A percentile compares a stretch with the other conserved stretches of the same genome.
phyloP scores from a whole-genome alignment of 2,329 filamentous ascomycete genomes.

The Alternaria alternata region DNA sequence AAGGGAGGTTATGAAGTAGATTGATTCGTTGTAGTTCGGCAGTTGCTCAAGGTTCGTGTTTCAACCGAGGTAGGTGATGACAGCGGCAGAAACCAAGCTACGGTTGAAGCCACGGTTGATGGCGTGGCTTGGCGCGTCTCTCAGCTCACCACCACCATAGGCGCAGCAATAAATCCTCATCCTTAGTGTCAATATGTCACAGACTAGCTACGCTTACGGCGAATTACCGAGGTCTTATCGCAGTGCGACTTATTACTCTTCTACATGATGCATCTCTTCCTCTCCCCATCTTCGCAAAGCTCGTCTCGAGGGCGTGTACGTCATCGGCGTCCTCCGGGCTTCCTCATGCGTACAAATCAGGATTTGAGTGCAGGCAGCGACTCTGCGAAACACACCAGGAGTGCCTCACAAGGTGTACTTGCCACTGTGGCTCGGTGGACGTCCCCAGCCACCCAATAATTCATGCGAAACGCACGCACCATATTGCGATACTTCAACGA shows the following conservation, averaged over 20 bases:
- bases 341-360: background rate
- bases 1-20: background rate
- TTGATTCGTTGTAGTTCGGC: background rate
- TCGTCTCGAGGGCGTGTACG: background rate
- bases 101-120: background rate
- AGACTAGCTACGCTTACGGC: background rate
- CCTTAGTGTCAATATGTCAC: background rate
- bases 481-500: background rate
- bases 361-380: background rate
- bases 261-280: background rate
- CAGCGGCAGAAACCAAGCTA: constrained; percentile 1
- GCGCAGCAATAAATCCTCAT: background rate
- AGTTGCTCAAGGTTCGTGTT: background rate
- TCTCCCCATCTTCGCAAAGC: background rate
- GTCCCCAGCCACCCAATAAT: background rate
- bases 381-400: background rate
- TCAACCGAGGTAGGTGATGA: background rate
- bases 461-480: background rate
- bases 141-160: constrained; percentile 3
- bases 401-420: background rate
- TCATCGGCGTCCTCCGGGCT: background rate
- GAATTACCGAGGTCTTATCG: background rate
- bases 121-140: background rate
- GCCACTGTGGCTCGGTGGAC: background rate
- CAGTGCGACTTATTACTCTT: background rate